These are phyloP conservation scores for Tieghemostelium lacteum DNA, from an alignment of 78 protist genomes.

Conservation along the genomic window DNA sequence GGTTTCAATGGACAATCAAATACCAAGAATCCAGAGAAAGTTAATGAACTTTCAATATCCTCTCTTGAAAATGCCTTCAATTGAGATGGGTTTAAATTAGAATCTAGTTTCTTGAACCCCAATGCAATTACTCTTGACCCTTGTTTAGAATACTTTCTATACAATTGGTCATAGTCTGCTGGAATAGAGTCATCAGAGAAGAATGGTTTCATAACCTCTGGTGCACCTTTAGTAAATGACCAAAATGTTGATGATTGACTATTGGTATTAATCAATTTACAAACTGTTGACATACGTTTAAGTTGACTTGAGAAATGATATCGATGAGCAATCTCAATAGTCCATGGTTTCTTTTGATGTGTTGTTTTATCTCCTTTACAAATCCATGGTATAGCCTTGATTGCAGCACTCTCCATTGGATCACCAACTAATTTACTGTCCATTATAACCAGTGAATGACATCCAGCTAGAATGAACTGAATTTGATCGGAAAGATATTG, in stretches of 20 bases:
- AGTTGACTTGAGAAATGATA: conserved; percentile 91
- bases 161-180: conserved; percentile 48
- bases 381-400: conserved; percentile 87
- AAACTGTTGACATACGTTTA: conserved; percentile 93
- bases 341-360: background rate
- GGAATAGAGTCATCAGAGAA: conserved; percentile 47
- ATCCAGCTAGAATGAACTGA: conserved; percentile 86
- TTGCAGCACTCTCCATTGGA: conserved; percentile 97
- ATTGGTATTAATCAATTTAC: background rate
- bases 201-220: conserved; percentile 87
- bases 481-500: background rate
- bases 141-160: conserved; percentile 16
- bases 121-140: conserved; percentile 95
- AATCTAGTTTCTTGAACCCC: conserved; percentile 55
- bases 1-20: conserved; percentile 90
- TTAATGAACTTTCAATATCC: conserved; percentile 84
- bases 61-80: conserved; percentile 73
- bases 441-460: conserved; percentile 89
- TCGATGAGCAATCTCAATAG: conserved; percentile 85
- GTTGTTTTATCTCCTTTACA: conserved; percentile 26
- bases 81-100: background rate
- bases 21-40: conserved; percentile 95
- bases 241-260: background rate
- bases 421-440: conserved; percentile 94
- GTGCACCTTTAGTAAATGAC: conserved; percentile 94